phyloP scores from a whole-genome alignment of 2,329 filamentous ascomycete species.

The Calonectria pteridis region DNA sequence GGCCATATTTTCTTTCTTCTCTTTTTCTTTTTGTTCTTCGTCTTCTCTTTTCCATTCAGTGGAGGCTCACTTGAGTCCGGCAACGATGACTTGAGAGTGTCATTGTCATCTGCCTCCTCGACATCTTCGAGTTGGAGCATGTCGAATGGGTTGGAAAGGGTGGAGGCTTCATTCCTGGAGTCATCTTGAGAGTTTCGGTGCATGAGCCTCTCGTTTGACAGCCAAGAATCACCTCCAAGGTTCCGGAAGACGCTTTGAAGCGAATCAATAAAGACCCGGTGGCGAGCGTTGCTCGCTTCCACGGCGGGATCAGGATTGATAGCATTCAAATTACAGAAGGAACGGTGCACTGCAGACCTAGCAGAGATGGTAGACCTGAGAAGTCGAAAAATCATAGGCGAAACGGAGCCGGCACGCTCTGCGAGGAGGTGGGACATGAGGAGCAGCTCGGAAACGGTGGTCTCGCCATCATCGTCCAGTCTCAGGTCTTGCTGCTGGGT shows the following conservation, averaged over 20 bases:
- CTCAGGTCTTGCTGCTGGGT: too few species aligned
- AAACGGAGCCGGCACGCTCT: background rate
- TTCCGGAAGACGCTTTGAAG: background rate
- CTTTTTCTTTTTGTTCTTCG: background rate
- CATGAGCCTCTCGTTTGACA: background rate
- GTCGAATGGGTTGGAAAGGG: background rate
- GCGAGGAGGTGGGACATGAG: background rate
- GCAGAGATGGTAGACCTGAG: background rate
- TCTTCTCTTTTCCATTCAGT: background rate
- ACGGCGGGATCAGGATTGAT: background rate
- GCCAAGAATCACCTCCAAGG: background rate
- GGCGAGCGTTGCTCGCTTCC: background rate
- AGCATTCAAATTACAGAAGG: background rate
- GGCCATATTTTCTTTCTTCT: too few species aligned
- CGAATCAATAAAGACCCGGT: background rate
- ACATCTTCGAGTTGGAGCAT: background rate
- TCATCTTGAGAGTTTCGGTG: background rate
- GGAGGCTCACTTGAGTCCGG: background rate
- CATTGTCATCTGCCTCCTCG: background rate
- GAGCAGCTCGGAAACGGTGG: background rate
- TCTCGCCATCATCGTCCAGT: background rate
- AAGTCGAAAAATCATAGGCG: background rate
- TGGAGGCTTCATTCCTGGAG: background rate
- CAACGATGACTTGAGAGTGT: background rate
- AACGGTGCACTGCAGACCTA: background rate